Base-by-base conservation (phyloP, 2,329 filamentous ascomycete genomes). In the Penicillium janthinellum region DNA sequence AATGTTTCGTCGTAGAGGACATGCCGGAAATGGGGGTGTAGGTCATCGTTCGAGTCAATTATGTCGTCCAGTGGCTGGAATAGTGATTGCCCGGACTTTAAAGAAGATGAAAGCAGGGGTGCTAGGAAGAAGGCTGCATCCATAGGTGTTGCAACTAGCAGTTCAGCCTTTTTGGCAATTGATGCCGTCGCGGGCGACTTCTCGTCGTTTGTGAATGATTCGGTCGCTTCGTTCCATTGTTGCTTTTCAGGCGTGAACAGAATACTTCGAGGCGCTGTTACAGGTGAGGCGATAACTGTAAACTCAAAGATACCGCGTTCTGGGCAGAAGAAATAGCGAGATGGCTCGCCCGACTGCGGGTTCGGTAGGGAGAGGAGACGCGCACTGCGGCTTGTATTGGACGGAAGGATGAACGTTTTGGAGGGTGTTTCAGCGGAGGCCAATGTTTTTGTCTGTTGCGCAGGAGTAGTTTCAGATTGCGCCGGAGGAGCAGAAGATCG, bases 91-190 rank as follows among this genome's bases (percentile, higher is more conserved):
- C 69, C 81, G 48, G 80, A 80, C 12, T 78, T 66, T 1, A 75
- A 73, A 37, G 77, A 68, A 41, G 85, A 75, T 1, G 80, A 78
- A 1, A 98, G 82, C 4, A 88, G 84, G 0, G 94, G 90, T 1
- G 98, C 80, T 3, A 96, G 73, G 53, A 98, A 81, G 78, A 98
- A 98, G 3, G 97, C 72, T 5, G 91, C 84, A 74, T 99, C 95
- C 56, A 96, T 81, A 1, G 87, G 85, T 1, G 95, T 96, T 8
- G 94, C 91, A 60, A 98, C 78, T 69, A 90, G 89, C n/a, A 98
- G 78, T 60, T 92, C 87, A 37, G 91, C 87, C 45, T 82, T 83
- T 68, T 88, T 87, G 37, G 87, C 83, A 25, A 91, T 77, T 65
- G 85, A 85, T 12, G 83, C 86, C 34, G 64, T 67, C 25, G 45